These are phyloP conservation scores for Auriscalpium microsporum DNA, from an alignment of 768 basidiomycete species.

Conservation along the genomic window DNA sequence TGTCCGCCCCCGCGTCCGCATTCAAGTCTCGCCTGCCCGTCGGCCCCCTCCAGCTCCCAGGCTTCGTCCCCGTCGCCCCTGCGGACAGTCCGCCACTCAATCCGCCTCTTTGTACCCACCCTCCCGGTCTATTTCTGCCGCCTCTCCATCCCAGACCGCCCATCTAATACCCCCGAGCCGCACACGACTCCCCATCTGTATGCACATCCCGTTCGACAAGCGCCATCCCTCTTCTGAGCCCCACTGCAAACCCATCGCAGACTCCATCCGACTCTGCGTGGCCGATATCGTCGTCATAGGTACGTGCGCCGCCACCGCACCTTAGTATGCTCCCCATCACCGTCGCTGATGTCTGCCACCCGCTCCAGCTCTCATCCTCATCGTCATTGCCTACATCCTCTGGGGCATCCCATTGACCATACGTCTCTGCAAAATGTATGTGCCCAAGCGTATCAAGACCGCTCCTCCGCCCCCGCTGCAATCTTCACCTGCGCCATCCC, in stretches of 20 bases:
- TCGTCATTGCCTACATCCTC: constrained; percentile 15
- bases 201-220: not conserved
- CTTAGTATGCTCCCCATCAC: not conserved
- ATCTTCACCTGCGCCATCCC: not conserved
- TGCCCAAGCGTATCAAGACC: not conserved
- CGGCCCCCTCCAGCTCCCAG: not conserved
- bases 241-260: constrained; percentile 5
- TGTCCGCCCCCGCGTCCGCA: too few species aligned
- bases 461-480: not conserved
- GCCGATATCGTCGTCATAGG: constrained; percentile 15
- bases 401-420: constrained; percentile 18
- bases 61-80: not conserved
- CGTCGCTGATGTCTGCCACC: not conserved
- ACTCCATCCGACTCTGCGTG: constrained; percentile 9
- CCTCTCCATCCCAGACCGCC: not conserved
- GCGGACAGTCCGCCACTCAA: not conserved
- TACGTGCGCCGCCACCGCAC: constrained; percentile 2
- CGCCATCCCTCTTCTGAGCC: not conserved
- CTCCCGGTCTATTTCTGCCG: too few species aligned
- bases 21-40: not conserved
- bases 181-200: not conserved
- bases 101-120: too few species aligned
- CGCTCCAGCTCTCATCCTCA: constrained; percentile 12
- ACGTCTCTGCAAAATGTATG: constrained; percentile 7
- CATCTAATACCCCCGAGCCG: not conserved